phyloP scores from a whole-genome alignment of 768 basidiomycete species.

The Collybiopsis luxurians region DNA sequence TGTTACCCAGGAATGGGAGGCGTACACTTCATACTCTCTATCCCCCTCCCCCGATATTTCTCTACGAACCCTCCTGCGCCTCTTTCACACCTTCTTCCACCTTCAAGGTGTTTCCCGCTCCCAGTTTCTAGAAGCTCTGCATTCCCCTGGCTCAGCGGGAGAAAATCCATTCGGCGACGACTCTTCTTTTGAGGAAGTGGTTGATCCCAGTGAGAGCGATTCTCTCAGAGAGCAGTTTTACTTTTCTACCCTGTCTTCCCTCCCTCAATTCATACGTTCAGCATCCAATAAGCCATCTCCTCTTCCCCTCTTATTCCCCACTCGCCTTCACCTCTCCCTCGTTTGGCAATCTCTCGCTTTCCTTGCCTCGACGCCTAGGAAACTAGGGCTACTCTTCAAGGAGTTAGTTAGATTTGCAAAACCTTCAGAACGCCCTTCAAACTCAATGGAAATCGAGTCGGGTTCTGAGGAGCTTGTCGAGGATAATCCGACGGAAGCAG shows the following conservation, averaged over 20 bases:
- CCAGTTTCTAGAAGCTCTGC: background rate
- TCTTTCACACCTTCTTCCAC: background rate
- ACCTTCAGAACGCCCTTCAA: background rate
- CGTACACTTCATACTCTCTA: background rate
- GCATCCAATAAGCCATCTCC: background rate
- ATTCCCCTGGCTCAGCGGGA: too few species aligned
- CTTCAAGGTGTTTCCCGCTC: background rate
- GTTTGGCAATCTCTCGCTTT: conserved; percentile 4
- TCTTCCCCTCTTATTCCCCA: background rate
- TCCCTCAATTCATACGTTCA: background rate
- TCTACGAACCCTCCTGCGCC: background rate
- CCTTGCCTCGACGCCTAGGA: background rate
- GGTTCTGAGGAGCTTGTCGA: background rate
- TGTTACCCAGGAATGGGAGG: background rate
- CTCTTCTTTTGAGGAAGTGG: too few species aligned
- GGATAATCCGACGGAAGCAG: background rate
- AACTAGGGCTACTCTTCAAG: background rate
- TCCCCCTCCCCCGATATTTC: background rate
- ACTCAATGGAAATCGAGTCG: background rate
- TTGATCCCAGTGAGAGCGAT: too few species aligned
- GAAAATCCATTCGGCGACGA: too few species aligned
- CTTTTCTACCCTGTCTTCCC: background rate
- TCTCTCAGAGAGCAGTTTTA: background rate
- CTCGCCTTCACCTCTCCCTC: background rate
- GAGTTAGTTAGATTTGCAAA: background rate